Evolutionary conservation across 208 protist genomes (phyloP).

Genomic region (Kentomonas sorsogonicus): DNA sequence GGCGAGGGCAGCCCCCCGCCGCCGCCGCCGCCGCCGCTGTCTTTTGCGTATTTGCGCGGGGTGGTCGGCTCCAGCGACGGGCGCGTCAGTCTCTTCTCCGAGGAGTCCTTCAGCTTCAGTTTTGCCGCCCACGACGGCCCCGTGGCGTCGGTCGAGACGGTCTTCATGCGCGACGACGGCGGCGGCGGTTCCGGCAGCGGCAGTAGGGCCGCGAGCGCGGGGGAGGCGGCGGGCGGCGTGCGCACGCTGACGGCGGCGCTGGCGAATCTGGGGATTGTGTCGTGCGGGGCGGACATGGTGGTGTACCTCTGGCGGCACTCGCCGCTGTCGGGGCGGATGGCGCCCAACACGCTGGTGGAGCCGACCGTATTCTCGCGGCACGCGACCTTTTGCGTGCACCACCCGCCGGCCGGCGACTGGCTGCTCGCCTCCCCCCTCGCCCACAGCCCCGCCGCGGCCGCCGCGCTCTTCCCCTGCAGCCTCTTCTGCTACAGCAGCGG

Average conservation of each 20-base stretch:
- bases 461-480: too few relatives aligned
- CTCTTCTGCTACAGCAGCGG: not conserved
- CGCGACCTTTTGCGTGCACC: slow-evolving; percentile 23
- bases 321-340: slow-evolving; percentile 20
- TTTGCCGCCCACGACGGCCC: slow-evolving; percentile 67
- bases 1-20: not conserved
- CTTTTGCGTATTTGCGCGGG: slow-evolving; percentile 46
- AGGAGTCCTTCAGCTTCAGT: slow-evolving; percentile 55
- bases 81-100: slow-evolving; percentile 71
- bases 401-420: slow-evolving; percentile 19
- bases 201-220: not conserved
- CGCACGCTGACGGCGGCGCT: slow-evolving; percentile 22
- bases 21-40: not conserved
- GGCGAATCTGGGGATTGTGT: slow-evolving; percentile 60
- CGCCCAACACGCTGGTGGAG: slow-evolving; percentile 20
- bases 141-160: slow-evolving; percentile 39
- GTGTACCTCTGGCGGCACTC: slow-evolving; percentile 59
- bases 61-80: slow-evolving; percentile 69
- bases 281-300: slow-evolving; percentile 34
- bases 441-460: not conserved
- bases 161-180: slow-evolving; percentile 11
- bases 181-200: not conserved
- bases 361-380: slow-evolving; percentile 17
- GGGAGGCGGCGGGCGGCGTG: not conserved
- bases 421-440: slow-evolving; percentile 4